These are phyloP conservation scores for Papiliotrema fonsecae DNA, from an alignment of 1,284 basidiomycete species.

Conservation along the genomic window DNA sequence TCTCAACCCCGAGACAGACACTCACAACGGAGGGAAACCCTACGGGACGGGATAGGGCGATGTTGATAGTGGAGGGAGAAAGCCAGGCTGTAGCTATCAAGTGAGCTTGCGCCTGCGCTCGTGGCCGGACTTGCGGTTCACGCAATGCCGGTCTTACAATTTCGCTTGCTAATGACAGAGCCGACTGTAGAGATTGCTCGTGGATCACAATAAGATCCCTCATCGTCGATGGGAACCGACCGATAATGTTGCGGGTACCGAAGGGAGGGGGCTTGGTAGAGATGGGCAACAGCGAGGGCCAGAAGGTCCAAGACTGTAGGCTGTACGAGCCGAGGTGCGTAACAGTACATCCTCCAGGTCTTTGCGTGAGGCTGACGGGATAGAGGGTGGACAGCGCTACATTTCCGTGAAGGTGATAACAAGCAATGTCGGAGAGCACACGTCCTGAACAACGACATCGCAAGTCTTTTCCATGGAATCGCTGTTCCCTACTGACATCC, in stretches of 20 bases:
- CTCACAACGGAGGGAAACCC: slow-evolving; percentile 40
- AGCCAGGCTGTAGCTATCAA: slow-evolving; percentile 38
- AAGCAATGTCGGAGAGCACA: slow-evolving; percentile 39
- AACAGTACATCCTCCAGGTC: background rate
- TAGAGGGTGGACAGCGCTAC: slow-evolving; percentile 48
- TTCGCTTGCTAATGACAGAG: no score
- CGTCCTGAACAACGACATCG: slow-evolving; percentile 45
- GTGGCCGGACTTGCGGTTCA: background rate
- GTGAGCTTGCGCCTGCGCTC: slow-evolving; percentile 15
- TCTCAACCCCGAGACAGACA: slow-evolving; percentile 40
- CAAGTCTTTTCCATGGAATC: slow-evolving; percentile 13
- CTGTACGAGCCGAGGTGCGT: slow-evolving; percentile 46
- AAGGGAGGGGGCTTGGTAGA: slow-evolving; percentile 44
- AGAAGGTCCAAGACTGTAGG: slow-evolving; percentile 41
- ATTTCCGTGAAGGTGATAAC: slow-evolving; percentile 47
- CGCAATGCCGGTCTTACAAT: no score
- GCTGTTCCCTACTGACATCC: background rate
- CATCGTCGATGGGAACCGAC: slow-evolving; percentile 47
- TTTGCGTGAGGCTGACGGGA: background rate
- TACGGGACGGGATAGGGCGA: slow-evolving; percentile 32
- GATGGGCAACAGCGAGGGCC: slow-evolving; percentile 44
- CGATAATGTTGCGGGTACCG: slow-evolving; percentile 41
- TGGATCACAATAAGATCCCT: slow-evolving; percentile 35
- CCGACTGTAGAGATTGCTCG: slow-evolving; percentile 44
- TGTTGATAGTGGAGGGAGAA: slow-evolving; percentile 40